Evolutionary conservation across 2,329 filamentous ascomycete genomes (phyloP).

Genomic region (Colletotrichum destructivum): DNA sequence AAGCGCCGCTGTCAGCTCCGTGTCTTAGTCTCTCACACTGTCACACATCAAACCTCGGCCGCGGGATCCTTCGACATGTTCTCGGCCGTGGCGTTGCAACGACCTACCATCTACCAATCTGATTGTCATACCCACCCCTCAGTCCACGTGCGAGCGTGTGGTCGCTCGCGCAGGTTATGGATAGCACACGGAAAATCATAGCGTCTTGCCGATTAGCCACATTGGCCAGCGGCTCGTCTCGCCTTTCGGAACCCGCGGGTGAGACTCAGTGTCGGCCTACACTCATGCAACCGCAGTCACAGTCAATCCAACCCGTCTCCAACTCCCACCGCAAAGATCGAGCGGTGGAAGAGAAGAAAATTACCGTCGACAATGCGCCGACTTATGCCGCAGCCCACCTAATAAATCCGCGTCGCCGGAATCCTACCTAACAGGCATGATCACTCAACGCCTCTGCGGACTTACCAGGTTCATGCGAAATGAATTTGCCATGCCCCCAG

Average conservation of each 20-base stretch:
- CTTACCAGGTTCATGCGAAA: conserved; percentile 9
- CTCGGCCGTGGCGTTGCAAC: not conserved
- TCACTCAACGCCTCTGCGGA: conserved; percentile 4
- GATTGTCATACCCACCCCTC: not conserved
- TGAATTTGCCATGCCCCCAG: conserved; percentile 7
- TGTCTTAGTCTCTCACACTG: conserved; percentile 8
- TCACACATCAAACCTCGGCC: conserved; percentile 1
- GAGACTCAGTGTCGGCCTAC: not conserved
- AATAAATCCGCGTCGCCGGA: conserved; percentile 1
- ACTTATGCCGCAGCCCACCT: not conserved
- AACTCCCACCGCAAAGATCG: not conserved
- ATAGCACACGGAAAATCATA: not conserved
- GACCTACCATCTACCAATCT: not conserved
- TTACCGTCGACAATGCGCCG: not conserved
- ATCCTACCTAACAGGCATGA: conserved; percentile 1
- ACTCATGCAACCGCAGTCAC: not conserved
- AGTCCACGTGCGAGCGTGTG: not conserved
- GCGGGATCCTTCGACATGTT: not conserved
- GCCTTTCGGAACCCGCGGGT: not conserved
- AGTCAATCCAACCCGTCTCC: not conserved
- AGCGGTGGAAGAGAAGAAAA: not conserved
- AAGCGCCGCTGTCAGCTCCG: conserved; percentile 19
- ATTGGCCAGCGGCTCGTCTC: not conserved
- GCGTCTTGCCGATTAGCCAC: not conserved
- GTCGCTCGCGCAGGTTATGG: not conserved